These are phyloP conservation scores for Solanum phureja DNA, from an alignment of 257 asterid species.

Conservation along the genomic window DNA sequence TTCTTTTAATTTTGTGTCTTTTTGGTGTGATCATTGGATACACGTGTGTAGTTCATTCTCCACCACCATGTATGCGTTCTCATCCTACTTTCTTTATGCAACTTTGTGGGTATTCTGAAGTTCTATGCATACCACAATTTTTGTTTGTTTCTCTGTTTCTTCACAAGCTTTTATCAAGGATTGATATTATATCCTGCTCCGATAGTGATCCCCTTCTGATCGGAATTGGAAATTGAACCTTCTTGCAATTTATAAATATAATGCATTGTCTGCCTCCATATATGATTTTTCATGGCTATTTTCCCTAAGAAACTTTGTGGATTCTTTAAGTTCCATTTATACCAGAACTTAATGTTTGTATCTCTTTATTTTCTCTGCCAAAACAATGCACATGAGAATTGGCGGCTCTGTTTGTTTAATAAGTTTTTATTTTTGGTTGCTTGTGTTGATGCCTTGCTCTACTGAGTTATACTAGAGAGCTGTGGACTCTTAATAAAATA, in stretches of 20 bases:
- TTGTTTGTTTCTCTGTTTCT: background rate
- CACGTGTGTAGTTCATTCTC: background rate
- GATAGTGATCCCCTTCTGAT: background rate
- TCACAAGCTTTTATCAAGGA: background rate
- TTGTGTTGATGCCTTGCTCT: background rate
- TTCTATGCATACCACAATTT: background rate
- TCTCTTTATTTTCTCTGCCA: background rate
- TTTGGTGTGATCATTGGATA: background rate
- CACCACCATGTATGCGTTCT: background rate
- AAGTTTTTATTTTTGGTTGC: background rate
- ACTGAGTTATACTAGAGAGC: background rate
- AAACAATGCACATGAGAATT: background rate
- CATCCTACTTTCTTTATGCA: background rate
- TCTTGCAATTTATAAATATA: background rate
- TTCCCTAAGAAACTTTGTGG: background rate
- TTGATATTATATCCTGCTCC: background rate
- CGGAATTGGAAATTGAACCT: background rate
- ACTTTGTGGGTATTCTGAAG: background rate
- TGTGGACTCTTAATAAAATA: background rate
- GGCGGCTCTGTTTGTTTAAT: background rate
- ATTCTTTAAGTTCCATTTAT: background rate
- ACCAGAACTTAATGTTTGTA: background rate
- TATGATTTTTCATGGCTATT: background rate
- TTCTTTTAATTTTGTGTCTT: background rate
- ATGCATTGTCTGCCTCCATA: background rate